phyloP scores from a whole-genome alignment of 2,329 filamentous ascomycete genomes.

The Boeremia exigua region DNA sequence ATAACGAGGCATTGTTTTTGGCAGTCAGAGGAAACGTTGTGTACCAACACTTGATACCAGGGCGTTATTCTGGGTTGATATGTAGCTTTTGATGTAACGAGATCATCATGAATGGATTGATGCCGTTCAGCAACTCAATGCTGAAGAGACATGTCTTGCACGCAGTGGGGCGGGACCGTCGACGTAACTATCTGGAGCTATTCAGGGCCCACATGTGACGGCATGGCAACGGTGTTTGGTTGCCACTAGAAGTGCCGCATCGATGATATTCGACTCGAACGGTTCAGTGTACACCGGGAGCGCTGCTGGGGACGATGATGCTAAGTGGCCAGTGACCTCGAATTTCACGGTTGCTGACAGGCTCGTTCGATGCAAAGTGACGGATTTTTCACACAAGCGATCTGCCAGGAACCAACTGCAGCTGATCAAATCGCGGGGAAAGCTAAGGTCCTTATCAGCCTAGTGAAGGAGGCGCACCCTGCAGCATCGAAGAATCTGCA shows the following conservation, averaged over 20 bases:
- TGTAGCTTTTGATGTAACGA: constrained; percentile 11
- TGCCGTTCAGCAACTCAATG: constrained; percentile 1
- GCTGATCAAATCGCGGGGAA: constrained; percentile 13
- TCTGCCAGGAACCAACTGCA: constrained; percentile 10
- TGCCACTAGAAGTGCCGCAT: background rate
- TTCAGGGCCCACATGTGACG: constrained; percentile 23
- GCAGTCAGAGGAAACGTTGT: constrained; percentile 14
- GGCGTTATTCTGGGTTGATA: constrained; percentile 33
- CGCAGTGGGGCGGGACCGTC: constrained; percentile 17
- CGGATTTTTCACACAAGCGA: background rate
- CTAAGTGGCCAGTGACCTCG: background rate
- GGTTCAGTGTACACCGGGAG: background rate
- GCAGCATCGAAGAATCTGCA: constrained; percentile 15
- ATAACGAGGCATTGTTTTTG: background rate
- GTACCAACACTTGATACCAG: constrained; percentile 38
- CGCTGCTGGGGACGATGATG: background rate
- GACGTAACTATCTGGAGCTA: constrained; percentile 20
- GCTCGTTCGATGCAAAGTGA: background rate
- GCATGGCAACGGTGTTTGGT: constrained; percentile 20
- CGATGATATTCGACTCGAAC: background rate
- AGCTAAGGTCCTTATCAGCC: constrained; percentile 5
- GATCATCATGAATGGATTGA: constrained; percentile 12
- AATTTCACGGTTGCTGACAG: background rate
- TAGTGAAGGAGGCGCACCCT: constrained; percentile 4
- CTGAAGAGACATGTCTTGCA: constrained; percentile 5